Evolutionary conservation across 352 stramenopile genomes (phyloP), one percentile per base, ranked within the genome.

Genomic region (Blastocystis sp.): DNA sequence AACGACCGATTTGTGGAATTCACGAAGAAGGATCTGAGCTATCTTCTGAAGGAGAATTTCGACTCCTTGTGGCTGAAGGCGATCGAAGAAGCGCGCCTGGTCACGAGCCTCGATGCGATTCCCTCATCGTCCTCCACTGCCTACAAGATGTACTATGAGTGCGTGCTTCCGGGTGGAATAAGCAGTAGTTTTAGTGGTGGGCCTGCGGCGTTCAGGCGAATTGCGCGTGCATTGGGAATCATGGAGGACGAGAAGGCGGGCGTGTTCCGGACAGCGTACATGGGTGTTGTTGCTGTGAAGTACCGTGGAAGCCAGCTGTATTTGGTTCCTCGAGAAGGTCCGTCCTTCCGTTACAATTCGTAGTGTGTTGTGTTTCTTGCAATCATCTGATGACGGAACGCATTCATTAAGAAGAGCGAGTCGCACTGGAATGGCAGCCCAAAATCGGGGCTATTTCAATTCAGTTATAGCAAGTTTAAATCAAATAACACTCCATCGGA

Each of bases 171-270:
- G 14, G 7, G 40, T 69, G 40, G 14, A 17, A 17, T 70, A 93
- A 94, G 70, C 68, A 62, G 11, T 81, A 87, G 43, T 90, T 93
- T 42, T 59, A 89, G n/a, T 38, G 91, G 45, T 1, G 84, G 59
- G 7, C 43, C 11, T 3, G 65, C 21, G 42, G 70, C 62, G 94
- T 95, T 79, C 43, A 79, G 54, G 52, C 28, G 17, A 76, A 60
- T 93, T 38, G 92, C 93, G 38, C 52, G 66, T 19, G 34, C 82
- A n/a, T 89, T 94, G 63, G 89, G 91, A 52, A 90, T 94, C 43
- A 95, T 95, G 91, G 45, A 90, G 65, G 92, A 95, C 89, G 91
- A 94, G 89, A 95, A 95, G 90, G 92, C 92, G 0, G 89, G 89
- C 45, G 91, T 95, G n/a, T 92, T 91, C 43, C 89, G 94, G 64